Percentiles rank a stretch among this genome's conserved stretches.
Evolutionary conservation across 225 moss, liverwort and hornwort species (phyloP).

Genomic region (Marchantia paleacea): DNA sequence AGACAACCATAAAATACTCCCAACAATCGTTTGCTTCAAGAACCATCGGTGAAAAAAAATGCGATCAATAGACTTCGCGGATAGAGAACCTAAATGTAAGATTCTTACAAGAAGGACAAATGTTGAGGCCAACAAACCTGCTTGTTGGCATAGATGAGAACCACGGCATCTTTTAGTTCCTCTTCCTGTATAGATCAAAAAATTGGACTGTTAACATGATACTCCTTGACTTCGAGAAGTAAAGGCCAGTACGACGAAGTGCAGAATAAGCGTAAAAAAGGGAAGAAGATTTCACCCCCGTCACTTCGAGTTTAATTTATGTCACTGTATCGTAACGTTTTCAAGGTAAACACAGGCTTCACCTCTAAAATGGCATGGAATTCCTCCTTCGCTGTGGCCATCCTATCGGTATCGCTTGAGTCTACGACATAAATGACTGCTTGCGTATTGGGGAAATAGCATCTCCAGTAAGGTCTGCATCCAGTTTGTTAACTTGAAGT

Average conservation of each 20-base stretch:
- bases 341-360: background rate
- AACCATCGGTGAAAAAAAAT: background rate
- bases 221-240: too few relatives aligned
- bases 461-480: conserved; percentile 91
- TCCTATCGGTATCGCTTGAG: conserved; percentile 85
- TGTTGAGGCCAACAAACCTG: conserved; percentile 46
- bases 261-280: too few relatives aligned
- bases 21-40: background rate
- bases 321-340: too few relatives aligned
- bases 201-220: background rate
- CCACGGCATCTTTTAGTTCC: conserved; percentile 74
- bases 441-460: conserved; percentile 84
- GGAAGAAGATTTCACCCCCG: too few relatives aligned
- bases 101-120: background rate
- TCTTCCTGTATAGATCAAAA: conserved; percentile 47
- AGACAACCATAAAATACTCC: background rate
- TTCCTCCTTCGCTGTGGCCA: conserved; percentile 91
- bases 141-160: conserved; percentile 93
- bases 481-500: background rate
- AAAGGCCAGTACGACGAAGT: too few relatives aligned
- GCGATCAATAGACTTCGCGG: background rate
- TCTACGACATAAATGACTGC: conserved; percentile 97
- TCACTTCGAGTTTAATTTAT: too few relatives aligned
- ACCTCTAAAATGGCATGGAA: conserved; percentile 97
- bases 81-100: background rate